Base-by-base conservation (phyloP, 1,284 basidiomycete genomes). In the Pseudozyma hubeiensis region DNA sequence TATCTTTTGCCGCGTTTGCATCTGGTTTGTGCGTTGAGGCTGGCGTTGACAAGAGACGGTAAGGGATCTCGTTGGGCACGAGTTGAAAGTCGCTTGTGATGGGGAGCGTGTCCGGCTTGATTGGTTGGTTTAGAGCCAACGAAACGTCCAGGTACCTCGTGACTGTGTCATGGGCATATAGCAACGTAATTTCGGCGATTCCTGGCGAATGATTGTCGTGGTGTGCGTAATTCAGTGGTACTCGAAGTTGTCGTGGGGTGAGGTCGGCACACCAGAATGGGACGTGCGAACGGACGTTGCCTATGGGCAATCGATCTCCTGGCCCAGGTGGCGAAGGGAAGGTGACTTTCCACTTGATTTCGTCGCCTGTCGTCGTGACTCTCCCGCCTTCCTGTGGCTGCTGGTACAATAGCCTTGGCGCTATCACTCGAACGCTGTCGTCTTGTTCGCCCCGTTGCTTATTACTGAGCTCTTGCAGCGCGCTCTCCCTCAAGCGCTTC, bases 191-290 rank as follows among this genome's bases (percentile, higher is more conserved):
- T 14, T 75, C 66, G 34, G 65, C 56, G 24, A 79, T 60, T 0
- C 78, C 78, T 5, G 59, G 62, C 0, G 64, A 66, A 9, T 48
- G 45, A 19, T 79, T 79, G n/a, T 64, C 59, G 50, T 79, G 78
- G 24, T 53, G 41, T 3, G 62, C 49, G 9, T 66, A 49, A 33
- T 37, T 46, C 14, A 45, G 40, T 2, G 75, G 77, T 4, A 75
- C 77, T 45, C 64, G 54, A 5, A 50, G 44, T 3, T 59, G 19
- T 8, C 76, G 55, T 3, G 75, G 71, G 1, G 73, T 79, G 10
- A 78, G 45, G 43, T 79, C 78, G 4, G 75, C 63, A 47, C 76
- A 78, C 63, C 66, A 79, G 49, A 79, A 79, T 2, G 78, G 78
- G 4, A 66, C 67, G 10, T 52, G 53, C 13, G 66, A 62, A 30